Evolutionary conservation across 306 rosid species (phyloP), one percentile per base, ranked within the genome.

Genomic region (Quercus variabilis): DNA sequence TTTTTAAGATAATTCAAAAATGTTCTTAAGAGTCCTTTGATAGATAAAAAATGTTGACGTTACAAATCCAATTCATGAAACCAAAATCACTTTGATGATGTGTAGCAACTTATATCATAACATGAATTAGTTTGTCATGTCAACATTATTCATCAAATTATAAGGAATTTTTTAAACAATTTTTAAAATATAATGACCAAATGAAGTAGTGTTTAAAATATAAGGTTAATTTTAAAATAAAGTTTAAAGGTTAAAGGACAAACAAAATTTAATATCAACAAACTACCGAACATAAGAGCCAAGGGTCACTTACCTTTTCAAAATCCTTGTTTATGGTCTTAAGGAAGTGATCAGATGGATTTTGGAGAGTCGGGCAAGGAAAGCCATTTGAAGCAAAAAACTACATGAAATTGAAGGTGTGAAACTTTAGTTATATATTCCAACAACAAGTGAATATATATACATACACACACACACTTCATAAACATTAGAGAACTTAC

Each of bases 271-370:
- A 19, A 75, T 23, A 62, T 23, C 46, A 2, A 46, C 10, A 5
- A 41, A 6, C 12, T 41, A 21, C 35, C 35, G 6, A 33, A 33
- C 35, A 21, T 58, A 21, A n/a, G 28, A 58, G 28, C 1, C 10
- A 28, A 10, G n/a, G 8, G 43, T n/a, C n/a, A 33, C 46, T 55
- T 82, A 86, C 93, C 88, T 80, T 81, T 6, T 80, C 92, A 74
- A 92, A 92, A 59, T 92, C 96, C 72, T 85, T 89, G 90, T 92
- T 92, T 30, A 92, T 89, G 74, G 85, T 85, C 71, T 77, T 86
- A 19, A 92, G 77, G 54, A 86, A 92, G 81, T 90, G 93, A 85
- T 92, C 96, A 17, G 96, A 86, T 71, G 92, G 96, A 74, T 82
- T 85, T 51, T 84, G 85, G 59, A 86, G 92, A 77, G 83, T 73